Evolutionary conservation across 1,139 yeast genomes (phyloP).

Genomic region (Taphrina pruni): DNA sequence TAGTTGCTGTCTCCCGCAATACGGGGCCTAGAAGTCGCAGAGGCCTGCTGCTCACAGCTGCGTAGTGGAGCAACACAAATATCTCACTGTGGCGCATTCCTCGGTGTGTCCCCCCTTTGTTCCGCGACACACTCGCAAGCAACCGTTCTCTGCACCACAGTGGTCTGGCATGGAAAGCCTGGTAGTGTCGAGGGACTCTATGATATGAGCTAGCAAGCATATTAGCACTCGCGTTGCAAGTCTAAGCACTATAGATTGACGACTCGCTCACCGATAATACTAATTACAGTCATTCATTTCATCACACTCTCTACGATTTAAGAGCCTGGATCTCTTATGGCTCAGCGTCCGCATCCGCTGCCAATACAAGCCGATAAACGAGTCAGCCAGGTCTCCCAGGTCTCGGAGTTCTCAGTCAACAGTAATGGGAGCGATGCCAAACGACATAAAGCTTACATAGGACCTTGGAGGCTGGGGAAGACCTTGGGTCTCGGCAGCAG

Average conservation of each 20-base stretch:
- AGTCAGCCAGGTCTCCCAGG: slow-evolving; percentile 39
- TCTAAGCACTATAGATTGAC: background rate
- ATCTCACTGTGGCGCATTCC: slow-evolving; percentile 26
- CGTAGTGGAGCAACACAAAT: background rate
- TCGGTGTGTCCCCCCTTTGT: slow-evolving; percentile 26
- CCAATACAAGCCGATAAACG: slow-evolving; percentile 39
- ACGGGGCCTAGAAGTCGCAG: background rate
- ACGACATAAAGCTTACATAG: slow-evolving; percentile 54
- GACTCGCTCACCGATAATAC: background rate
- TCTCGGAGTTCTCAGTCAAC: slow-evolving; percentile 40
- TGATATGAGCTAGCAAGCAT: background rate
- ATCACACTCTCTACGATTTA: slow-evolving; percentile 4
- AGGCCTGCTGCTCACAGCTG: background rate
- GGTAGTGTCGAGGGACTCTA: background rate
- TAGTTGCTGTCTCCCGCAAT: background rate
- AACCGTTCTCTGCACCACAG: background rate
- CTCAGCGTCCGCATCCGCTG: slow-evolving; percentile 40
- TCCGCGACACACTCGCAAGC: slow-evolving; percentile 2
- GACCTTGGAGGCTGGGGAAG: slow-evolving; percentile 96
- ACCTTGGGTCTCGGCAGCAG: slow-evolving; percentile 95
- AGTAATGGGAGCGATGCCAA: slow-evolving; percentile 39
- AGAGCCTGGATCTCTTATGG: slow-evolving; percentile 14
- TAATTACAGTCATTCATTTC: slow-evolving; percentile 16
- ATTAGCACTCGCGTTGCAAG: background rate
- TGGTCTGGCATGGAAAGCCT: background rate